Evolutionary conservation across 164 flowering plant species (phyloP).

Genomic region (Macadamia integrifolia): DNA sequence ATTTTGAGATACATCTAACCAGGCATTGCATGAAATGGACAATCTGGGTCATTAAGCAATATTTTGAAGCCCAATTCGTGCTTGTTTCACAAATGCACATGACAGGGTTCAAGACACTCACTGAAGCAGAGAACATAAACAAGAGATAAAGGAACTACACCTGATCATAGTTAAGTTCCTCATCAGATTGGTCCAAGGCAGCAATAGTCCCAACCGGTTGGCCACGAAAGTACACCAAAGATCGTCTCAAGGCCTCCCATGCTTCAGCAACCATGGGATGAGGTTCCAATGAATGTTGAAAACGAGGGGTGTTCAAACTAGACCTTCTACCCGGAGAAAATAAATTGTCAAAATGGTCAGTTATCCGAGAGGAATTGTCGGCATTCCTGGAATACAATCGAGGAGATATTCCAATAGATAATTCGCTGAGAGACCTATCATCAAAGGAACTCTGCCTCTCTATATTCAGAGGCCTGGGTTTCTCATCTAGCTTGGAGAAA

Average conservation of each 20-base stretch:
- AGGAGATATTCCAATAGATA: conserved; percentile 32
- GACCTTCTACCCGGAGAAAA: conserved; percentile 40
- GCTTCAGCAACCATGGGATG: conserved; percentile 65
- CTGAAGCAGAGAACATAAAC: neutral
- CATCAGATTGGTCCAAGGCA: conserved; percentile 56
- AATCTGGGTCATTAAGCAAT: neutral
- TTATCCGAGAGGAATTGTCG: conserved; percentile 18
- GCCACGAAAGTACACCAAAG: conserved; percentile 65
- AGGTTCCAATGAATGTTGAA: conserved; percentile 35
- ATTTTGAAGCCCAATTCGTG: neutral
- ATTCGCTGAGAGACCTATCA: conserved; percentile 38
- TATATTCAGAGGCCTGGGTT: conserved; percentile 41
- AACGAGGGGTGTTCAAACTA: conserved; percentile 40
- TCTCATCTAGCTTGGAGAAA: conserved; percentile 34
- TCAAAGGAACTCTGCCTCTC: conserved; percentile 46
- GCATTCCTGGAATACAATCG: conserved; percentile 13
- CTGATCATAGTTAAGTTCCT: conserved; percentile 79
- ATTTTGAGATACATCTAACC: neutral
- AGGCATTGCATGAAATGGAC: neutral
- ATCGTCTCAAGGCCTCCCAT: conserved; percentile 61
- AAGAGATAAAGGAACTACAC: conserved; percentile 19
- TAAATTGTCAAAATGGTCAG: conserved; percentile 26
- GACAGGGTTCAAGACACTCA: neutral
- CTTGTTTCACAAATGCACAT: neutral
- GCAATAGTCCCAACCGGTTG: conserved; percentile 85